Evolutionary conservation across 106 monocot species (phyloP), one percentile per base, ranked within the genome.

Genomic region (Agapanthus africanus): DNA sequence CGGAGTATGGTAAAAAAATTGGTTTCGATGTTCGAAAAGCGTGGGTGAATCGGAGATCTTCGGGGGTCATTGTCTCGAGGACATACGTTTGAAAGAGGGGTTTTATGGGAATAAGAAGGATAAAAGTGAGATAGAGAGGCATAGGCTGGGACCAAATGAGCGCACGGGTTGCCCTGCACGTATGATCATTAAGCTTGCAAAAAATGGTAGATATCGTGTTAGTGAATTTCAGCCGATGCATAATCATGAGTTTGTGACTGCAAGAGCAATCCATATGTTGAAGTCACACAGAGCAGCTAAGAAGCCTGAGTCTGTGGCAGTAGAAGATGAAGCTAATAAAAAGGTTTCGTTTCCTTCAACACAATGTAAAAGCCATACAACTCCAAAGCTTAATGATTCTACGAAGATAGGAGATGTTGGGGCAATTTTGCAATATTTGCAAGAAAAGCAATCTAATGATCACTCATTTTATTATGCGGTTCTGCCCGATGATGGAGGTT

Each of bases 1-100:
- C 33, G 30, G 56, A 33, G 2, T 84, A 84, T 65, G 84, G 80
- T 33, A 71, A 54, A 31, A 63, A 57, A 36, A 66, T 73, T 2
- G 80, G 84, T 19, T 84, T 84, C 36, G 72, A 63, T 49, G 79
- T 84, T 6, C 36, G 84, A 27, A 84, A 80, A 44, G 70, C 67
- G 65, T 76, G 73, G 54, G 60, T 73, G 39, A 75, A 77, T 18
- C 52, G 70, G 39, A 77, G 61, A 59, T 31, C 77, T 15, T 68
- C 76, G 19, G 79, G 76, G 6, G 50, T 77, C n/a, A 70, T 80
- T 14, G 68, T 69, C 49, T 70, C 76, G 22, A 77, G 72, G 51
- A 80, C 73, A 15, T 80, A 66, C 41, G 72, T 71, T 21, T 78
- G 78, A 78, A 67, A 57, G 78, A 78, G 19, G 78, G 78, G 8